Base-by-base conservation (phyloP, 2,329 filamentous ascomycete genomes). In the Aspergillus tamarii region DNA sequence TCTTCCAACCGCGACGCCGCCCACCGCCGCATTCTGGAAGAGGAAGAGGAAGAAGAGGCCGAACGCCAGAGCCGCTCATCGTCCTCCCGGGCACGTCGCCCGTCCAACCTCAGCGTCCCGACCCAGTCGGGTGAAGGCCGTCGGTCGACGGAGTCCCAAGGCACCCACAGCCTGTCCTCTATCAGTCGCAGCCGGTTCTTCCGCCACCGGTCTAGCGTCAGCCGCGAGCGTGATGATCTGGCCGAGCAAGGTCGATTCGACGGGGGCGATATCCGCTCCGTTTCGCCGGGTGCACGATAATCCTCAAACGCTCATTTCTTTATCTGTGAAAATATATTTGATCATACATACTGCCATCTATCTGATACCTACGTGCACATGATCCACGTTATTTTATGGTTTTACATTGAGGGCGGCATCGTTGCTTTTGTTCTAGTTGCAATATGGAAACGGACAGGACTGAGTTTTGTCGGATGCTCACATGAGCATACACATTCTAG, bases 141-240 rank as follows among this genome's bases (percentile, higher is more conserved):
- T 26, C 69, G 64, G 28, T 76, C 75, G 9, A 71, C 66, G n/a
- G 75, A 76, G 9, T 73, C 74, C 6, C 63, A 68, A 53, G 70
- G 72, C 63, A 67, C 70, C 69, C 74, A 67, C 64, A 80, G 69
- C 67, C 71, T 73, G 34, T 72, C 67, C 23, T 77, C 81, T 6
- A 78, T 79, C 7, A 85, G 87, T 62, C 83, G 85, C 8, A 89
- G 88, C 66, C 83, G 88, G 3, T 90, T 90, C 78, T 87, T 91
- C 75, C 78, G 83, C 41, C 83, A 86, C n/a, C 76, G 75, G 60
- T 76, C 71, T 30, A 72, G 67, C 56, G 61, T 68, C 58, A 69
- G 66, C 56, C 69, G 66, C 11, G 71, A 72, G 39, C 70, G 80
- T 10, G 79, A 74, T 3, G 77, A 84, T 64, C 68, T 84, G 61